These are phyloP conservation scores for Fusarium nematophilum DNA, from an alignment of 2,329 filamentous ascomycete genomes.

Conservation along the genomic window DNA sequence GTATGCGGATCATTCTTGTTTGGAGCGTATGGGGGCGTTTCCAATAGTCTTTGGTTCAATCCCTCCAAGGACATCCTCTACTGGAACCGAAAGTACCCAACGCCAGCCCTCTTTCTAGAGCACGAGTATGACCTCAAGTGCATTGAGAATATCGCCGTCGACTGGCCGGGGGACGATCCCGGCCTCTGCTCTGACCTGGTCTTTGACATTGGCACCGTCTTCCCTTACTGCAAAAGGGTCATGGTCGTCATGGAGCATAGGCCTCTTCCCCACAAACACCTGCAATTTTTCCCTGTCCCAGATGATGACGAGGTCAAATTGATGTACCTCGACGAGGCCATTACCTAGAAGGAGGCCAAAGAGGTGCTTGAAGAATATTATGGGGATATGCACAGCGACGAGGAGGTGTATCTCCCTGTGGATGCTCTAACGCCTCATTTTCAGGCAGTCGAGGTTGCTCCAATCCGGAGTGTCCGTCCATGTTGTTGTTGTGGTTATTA, in stretches of 20 bases:
- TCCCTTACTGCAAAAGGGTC: background rate
- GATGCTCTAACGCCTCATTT: background rate
- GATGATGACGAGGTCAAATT: fast-evolving
- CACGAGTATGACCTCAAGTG: no score
- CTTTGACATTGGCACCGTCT: background rate
- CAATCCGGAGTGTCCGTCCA: background rate
- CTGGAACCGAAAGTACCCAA: background rate
- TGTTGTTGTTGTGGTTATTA: no score
- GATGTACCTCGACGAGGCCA: background rate
- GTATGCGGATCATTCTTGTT: background rate
- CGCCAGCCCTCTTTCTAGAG: no score
- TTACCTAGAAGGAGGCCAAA: background rate
- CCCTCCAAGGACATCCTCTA: conserved; percentile 8
- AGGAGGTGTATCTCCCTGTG: background rate
- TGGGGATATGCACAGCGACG: background rate
- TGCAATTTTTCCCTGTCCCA: background rate
- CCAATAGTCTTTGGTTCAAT: conserved; percentile 4
- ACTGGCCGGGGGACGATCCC: background rate
- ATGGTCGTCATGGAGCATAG: background rate
- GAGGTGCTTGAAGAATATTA: no score
- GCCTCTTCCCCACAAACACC: background rate
- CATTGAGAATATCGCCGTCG: background rate
- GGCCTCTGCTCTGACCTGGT: background rate
- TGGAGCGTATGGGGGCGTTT: background rate
- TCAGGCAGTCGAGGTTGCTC: background rate